Evolutionary conservation across 73 alveolate genomes (phyloP), one percentile per base, ranked within the genome.

Genomic region (Symbiodinium pilosum): DNA sequence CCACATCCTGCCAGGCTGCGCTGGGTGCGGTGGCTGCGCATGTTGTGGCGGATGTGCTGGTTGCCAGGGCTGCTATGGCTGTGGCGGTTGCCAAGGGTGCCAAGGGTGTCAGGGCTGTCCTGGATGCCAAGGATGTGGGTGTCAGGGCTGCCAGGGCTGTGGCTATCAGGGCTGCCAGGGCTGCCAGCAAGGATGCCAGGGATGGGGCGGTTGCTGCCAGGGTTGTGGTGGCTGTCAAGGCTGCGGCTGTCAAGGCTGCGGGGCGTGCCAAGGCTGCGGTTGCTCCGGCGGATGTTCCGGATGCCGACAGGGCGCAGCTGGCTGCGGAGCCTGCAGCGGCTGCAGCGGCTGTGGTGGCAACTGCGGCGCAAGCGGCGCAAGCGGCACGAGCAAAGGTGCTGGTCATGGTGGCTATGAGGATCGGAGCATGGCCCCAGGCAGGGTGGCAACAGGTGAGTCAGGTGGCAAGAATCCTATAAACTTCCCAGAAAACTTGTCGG

Each of bases 1-100:
- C n/a, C n/a, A n/a, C n/a, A n/a, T n/a, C n/a, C n/a, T 47, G 12
- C 73, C 87, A 88, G 95, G 87, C 71, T 88, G 95, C 47, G 86
- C 87, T 3, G 75, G 71, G 59, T 88, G 95, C 26, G 95, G 95
- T 24, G 56, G 95, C 68, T 88, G 95, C 44, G 91, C 69, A 40
- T 64, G 91, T 16, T 83, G 91, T 42, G 64, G 28, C 40, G 68
- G 92, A 11, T 39, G 92, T 42, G 41, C 21, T 32, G 92, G 69
- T 20, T 83, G 86, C 44, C 86, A 75, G 86, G 83, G 83, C 83
- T 64, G 91, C 91, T n/a, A 36, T 38, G 91, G 91, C 91, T 83
- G 89, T 56, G 84, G 88, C 16, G 44, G 89, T 38, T n/a, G 91
- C 91, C 38, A 36, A 39, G 91, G 91, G 43, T 83, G 92, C 69